A percentile compares a stretch with the other conserved stretches of the same genome.
These are phyloP conservation scores for Vitis hybrid DNA, from an alignment of 177 flowering plant genomes.

Conservation along the genomic window DNA sequence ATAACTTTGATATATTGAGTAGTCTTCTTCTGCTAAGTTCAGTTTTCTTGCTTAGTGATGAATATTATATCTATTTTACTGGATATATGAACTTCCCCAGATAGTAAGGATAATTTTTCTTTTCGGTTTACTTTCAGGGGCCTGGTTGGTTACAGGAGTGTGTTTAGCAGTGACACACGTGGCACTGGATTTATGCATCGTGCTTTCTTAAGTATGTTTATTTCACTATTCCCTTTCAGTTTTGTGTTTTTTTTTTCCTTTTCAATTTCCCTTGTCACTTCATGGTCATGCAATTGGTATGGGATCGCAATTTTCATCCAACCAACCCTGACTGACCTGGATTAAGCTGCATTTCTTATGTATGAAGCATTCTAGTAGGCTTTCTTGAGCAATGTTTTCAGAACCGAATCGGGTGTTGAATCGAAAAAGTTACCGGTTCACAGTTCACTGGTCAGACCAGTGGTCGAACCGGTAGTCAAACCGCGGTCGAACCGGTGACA, in stretches of 20 bases:
- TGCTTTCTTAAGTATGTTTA: conserved; percentile 78
- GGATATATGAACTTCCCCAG: background rate
- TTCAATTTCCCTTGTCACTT: background rate
- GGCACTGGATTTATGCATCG: conserved; percentile 99
- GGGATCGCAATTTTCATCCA: background rate
- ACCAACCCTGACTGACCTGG: conserved; percentile 1
- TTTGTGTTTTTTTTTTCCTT: background rate
- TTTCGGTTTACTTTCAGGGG: conserved; percentile 57
- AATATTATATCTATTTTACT: background rate
- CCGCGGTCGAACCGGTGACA: too few relatives aligned
- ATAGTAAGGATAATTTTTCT: background rate
- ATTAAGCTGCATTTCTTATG: background rate
- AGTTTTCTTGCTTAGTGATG: too few relatives aligned
- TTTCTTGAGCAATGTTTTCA: too few relatives aligned
- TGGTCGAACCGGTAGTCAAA: too few relatives aligned
- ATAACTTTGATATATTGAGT: too few relatives aligned
- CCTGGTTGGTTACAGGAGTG: conserved; percentile 96
- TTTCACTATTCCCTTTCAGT: background rate
- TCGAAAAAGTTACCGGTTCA: too few relatives aligned
- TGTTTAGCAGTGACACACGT: conserved; percentile 91
- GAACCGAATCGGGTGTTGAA: too few relatives aligned
- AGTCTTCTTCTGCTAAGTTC: too few relatives aligned
- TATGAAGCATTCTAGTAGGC: too few relatives aligned
- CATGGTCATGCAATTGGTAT: background rate
- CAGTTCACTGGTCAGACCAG: too few relatives aligned